Conservation (phyloP, 768 basidiomycete genomes). For the Auricularia heimuer region DNA sequence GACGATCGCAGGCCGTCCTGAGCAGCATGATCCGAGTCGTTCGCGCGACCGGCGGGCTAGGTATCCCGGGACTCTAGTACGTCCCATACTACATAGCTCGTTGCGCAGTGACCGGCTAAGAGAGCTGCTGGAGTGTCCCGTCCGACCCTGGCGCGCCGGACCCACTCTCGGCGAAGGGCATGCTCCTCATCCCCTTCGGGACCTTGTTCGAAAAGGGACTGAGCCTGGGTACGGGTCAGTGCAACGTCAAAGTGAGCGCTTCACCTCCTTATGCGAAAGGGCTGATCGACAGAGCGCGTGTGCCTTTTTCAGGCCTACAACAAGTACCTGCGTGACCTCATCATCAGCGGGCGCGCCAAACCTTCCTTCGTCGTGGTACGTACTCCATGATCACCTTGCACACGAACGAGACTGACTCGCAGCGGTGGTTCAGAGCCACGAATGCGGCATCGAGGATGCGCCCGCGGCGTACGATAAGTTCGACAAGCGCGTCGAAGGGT, state of each 20-base stretch:
- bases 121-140: constrained; percentile 18
- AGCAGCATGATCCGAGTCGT: no score
- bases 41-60: no score
- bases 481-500: constrained; percentile 42
- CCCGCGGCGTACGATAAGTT: constrained; percentile 44
- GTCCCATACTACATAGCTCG: no score
- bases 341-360: constrained; percentile 42
- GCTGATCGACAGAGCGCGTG: no score
- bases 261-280: no score
- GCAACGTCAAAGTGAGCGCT: no score
- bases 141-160: constrained; percentile 48
- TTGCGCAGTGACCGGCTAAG: no score
- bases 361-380: constrained; percentile 38
- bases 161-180: constrained; percentile 37
- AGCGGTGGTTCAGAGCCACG: constrained; percentile 20
- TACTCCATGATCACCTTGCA: not conserved
- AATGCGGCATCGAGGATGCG: constrained; percentile 38
- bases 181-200: constrained; percentile 45
- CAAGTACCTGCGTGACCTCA: constrained; percentile 43
- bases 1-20: no score
- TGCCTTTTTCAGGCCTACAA: constrained; percentile 42
- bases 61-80: no score
- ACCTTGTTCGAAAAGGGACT: not conserved
- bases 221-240: no score
- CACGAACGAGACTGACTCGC: not conserved